These are phyloP conservation scores for Didymella pomorum DNA, from an alignment of 2,329 filamentous ascomycete species.

Conservation along the genomic window DNA sequence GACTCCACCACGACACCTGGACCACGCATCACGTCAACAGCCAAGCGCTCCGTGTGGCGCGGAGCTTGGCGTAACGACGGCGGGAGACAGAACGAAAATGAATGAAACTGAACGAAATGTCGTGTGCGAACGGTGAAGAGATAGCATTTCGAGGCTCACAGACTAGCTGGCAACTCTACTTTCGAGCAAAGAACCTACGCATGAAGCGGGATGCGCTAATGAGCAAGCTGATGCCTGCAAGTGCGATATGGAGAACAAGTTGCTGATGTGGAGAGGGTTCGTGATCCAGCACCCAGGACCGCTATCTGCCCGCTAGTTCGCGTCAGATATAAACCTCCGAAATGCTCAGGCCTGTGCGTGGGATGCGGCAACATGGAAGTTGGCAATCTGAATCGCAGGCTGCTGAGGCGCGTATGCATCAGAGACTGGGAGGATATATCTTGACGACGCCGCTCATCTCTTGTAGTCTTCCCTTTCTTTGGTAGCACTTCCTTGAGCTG, in stretches of 20 bases:
- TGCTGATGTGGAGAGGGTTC: constrained; percentile 7
- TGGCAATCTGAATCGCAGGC: constrained; percentile 9
- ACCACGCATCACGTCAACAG: constrained; percentile 15
- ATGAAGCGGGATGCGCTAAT: background rate
- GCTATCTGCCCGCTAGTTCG: constrained; percentile 14
- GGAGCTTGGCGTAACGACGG: constrained; percentile 2
- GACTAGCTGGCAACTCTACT: background rate
- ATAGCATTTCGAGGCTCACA: background rate
- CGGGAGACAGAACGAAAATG: constrained; percentile 7
- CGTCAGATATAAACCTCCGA: constrained; percentile 20
- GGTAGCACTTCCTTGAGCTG: constrained; percentile 14
- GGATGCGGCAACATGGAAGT: constrained; percentile 10
- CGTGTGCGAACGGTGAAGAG: background rate
- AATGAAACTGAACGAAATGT: constrained; percentile 13
- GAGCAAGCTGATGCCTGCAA: constrained; percentile 6
- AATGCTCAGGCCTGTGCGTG: constrained; percentile 19
- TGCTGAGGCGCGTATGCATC: constrained; percentile 3
- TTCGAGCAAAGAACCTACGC: background rate
- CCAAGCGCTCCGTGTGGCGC: constrained; percentile 1
- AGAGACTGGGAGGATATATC: constrained; percentile 17
- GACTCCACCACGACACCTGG: background rate
- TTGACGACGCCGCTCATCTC: constrained; percentile 11
- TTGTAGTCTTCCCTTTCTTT: constrained; percentile 2
- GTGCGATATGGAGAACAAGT: background rate
- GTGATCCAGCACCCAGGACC: constrained; percentile 2